Evolutionary conservation across 495 filamentous ascomycete genomes (phyloP).

Genomic region (Neurospora pannonica): DNA sequence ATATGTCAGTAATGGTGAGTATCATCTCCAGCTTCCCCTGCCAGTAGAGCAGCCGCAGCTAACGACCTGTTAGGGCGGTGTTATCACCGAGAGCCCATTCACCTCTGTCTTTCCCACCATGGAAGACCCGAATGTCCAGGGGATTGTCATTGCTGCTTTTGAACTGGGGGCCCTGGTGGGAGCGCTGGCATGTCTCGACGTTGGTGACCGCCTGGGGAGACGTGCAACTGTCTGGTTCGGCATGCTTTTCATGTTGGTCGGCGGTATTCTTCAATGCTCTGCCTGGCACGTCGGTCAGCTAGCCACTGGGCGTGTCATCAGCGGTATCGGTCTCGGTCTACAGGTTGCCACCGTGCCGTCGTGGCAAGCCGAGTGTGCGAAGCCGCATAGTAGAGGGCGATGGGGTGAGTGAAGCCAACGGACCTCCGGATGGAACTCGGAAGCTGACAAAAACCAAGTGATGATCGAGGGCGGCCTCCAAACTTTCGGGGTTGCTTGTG

Average conservation of each 20-base stretch:
- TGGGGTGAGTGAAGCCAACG: constrained; percentile 19
- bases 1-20: background rate
- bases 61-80: background rate
- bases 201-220: constrained; percentile 46
- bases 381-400: constrained; percentile 51
- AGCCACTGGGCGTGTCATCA: constrained; percentile 46
- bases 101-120: background rate
- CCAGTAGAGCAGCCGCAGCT: background rate
- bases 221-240: constrained; percentile 42
- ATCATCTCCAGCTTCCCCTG: background rate
- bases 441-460: constrained; percentile 12
- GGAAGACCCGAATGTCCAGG: constrained; percentile 19
- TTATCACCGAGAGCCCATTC: background rate
- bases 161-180: constrained; percentile 53
- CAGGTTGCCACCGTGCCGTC: constrained; percentile 50
- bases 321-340: constrained; percentile 51
- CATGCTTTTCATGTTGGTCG: constrained; percentile 44
- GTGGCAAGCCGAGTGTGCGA: constrained; percentile 58
- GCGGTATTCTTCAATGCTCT: constrained; percentile 48
- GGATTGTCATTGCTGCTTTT: constrained; percentile 37
- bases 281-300: constrained; percentile 47
- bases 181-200: constrained; percentile 44
- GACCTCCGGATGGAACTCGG: too few species aligned
- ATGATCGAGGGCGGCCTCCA: constrained; percentile 61
- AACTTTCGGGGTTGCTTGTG: constrained; percentile 52